A percentile compares a stretch with the other conserved stretches of the same genome.
Evolutionary conservation across 352 stramenopile genomes (phyloP).

Genomic region (Phytophthora lateralis): DNA sequence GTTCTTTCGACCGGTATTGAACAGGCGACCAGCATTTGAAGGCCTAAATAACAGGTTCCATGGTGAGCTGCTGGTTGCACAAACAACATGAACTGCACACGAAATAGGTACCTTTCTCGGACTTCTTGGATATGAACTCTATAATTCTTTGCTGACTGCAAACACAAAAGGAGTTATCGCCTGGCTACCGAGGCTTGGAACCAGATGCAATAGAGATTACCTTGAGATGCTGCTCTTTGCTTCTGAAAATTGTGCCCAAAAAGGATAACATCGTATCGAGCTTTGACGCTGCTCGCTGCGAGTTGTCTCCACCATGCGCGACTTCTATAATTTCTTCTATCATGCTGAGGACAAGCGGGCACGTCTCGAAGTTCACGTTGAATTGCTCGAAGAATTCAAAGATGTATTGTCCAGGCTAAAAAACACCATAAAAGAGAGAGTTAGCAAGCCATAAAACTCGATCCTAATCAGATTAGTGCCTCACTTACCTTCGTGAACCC

Average conservation of each 20-base stretch:
- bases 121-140: conserved; percentile 91
- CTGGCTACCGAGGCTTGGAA: neutral
- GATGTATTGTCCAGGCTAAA: conserved; percentile 84
- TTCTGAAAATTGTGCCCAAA: conserved; percentile 85
- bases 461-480: neutral
- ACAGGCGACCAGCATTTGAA: conserved; percentile 47
- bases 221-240: conserved; percentile 78
- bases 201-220: conserved; percentile 27
- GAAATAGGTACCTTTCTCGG: conserved; percentile 64
- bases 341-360: conserved; percentile 84
- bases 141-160: conserved; percentile 77
- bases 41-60: conserved; percentile 26
- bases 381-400: conserved; percentile 92
- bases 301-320: conserved; percentile 72
- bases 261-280: conserved; percentile 85
- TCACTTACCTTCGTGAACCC: conserved; percentile 80
- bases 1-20: conserved; percentile 56
- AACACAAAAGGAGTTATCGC: conserved; percentile 12
- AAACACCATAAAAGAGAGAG: neutral
- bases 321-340: conserved; percentile 91
- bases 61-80: conserved; percentile 3
- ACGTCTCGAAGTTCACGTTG: conserved; percentile 90
- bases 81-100: conserved; percentile 13
- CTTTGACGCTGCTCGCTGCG: conserved; percentile 70
- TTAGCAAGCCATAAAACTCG: neutral